Evolutionary conservation across 495 filamentous ascomycete species (phyloP).

Genomic region (Ramalina intermedia): DNA sequence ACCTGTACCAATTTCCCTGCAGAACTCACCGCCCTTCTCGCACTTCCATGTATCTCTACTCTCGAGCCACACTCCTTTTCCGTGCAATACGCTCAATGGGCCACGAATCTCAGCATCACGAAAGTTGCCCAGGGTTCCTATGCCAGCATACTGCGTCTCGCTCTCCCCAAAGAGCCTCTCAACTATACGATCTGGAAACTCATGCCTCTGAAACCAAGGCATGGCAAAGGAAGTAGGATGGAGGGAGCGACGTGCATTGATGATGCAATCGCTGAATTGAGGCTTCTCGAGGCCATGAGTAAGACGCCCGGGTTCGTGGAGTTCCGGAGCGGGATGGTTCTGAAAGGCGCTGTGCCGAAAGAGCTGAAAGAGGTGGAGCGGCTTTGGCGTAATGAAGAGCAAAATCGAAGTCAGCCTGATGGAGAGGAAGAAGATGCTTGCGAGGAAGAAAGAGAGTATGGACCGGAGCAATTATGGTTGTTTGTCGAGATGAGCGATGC

Average conservation of each 20-base stretch:
- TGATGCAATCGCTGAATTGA: constrained; percentile 51
- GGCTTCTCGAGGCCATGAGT: constrained; percentile 60
- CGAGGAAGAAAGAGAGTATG: constrained; percentile 26
- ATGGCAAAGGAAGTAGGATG: constrained; percentile 26
- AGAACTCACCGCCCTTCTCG: not conserved
- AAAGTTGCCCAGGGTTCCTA: constrained; percentile 40
- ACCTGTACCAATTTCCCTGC: not conserved
- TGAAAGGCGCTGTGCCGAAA: constrained; percentile 52
- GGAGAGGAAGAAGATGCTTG: constrained; percentile 17
- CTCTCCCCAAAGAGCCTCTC: constrained; percentile 24
- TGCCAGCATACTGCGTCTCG: constrained; percentile 36
- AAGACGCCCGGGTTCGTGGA: constrained; percentile 80
- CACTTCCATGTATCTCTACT: not conserved
- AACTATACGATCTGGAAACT: constrained; percentile 34
- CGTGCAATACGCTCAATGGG: constrained; percentile 1
- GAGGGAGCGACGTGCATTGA: constrained; percentile 33
- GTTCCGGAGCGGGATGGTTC: constrained; percentile 65
- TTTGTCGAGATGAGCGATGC: constrained; percentile 83
- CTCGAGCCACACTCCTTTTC: not conserved
- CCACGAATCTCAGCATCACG: constrained; percentile 22
- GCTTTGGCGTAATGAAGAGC: constrained; percentile 41
- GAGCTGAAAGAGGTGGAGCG: constrained; percentile 49
- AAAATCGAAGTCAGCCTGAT: not conserved
- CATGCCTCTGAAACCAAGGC: constrained; percentile 31
- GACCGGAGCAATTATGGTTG: constrained; percentile 57